Conservation (phyloP, 306 rosid genomes). For the Pyrus pyrifolia region DNA sequence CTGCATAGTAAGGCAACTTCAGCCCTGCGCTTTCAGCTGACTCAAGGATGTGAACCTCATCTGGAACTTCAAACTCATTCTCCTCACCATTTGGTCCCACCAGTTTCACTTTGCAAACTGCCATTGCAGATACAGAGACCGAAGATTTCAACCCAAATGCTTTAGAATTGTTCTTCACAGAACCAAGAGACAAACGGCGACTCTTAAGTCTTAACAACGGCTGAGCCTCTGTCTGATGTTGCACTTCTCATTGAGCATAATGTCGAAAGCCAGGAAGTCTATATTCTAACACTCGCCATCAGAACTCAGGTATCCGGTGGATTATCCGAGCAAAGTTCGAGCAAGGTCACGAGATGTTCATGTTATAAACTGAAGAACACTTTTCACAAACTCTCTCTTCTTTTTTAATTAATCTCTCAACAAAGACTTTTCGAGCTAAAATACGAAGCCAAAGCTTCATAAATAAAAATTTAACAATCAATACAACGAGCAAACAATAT, state of each 20-base stretch:
- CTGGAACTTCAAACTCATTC: conserved; percentile 62
- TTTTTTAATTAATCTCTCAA: too few species aligned
- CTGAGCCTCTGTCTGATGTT: conserved; percentile 19
- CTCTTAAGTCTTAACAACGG: conserved; percentile 16
- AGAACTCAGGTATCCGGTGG: background rate
- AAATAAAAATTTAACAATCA: background rate
- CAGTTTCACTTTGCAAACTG: conserved; percentile 51
- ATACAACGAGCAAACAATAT: background rate
- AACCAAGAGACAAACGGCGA: conserved; percentile 20
- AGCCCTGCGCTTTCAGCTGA: conserved; percentile 73
- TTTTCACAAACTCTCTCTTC: too few species aligned
- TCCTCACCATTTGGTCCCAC: conserved; percentile 54
- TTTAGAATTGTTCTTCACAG: conserved; percentile 33
- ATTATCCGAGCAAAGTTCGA: background rate
- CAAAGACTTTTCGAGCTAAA: too few species aligned
- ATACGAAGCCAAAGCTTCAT: background rate
- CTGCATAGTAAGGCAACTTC: conserved; percentile 74
- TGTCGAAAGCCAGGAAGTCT: conserved; percentile 25
- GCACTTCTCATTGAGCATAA: conserved; percentile 21
- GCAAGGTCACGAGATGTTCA: too few species aligned
- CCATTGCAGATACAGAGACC: conserved; percentile 49
- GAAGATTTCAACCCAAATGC: conserved; percentile 48
- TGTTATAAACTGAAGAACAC: too few species aligned
- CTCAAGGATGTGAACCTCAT: conserved; percentile 54
- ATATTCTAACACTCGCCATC: background rate